Percentiles rank a stretch among this genome's conserved stretches.
Conservation (phyloP, 768 basidiomycete species). For the Boletellus ananas region DNA sequence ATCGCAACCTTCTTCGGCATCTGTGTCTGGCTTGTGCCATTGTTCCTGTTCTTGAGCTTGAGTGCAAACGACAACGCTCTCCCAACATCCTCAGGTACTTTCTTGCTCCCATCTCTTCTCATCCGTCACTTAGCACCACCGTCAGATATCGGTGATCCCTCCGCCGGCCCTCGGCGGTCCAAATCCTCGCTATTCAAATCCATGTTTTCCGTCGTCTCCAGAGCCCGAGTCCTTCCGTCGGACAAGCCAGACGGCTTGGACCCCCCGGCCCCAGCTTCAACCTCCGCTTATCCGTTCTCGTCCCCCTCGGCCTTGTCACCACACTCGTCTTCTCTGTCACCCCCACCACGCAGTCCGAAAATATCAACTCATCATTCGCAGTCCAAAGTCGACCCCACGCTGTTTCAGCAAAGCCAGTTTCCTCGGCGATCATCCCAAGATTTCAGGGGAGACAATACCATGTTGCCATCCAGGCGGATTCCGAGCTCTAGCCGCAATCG, state of each 20-base stretch:
- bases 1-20: conserved; percentile 81
- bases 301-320: conserved; percentile 27
- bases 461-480: conserved; percentile 16
- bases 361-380: conserved; percentile 23
- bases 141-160: conserved; percentile 21
- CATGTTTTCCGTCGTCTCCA: conserved; percentile 45
- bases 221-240: conserved; percentile 42
- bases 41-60: conserved; percentile 93
- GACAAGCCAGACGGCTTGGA: conserved; percentile 66
- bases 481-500: conserved; percentile 4
- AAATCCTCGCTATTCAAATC: conserved; percentile 68
- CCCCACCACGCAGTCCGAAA: conserved; percentile 26
- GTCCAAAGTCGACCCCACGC: conserved; percentile 29
- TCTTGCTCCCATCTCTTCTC: not conserved
- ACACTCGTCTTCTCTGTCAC: conserved; percentile 21
- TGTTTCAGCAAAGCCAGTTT: conserved; percentile 35
- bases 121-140: not conserved
- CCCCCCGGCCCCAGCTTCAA: conserved; percentile 40
- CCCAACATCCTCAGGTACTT: conserved; percentile 60
- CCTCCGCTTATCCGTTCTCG: conserved; percentile 18
- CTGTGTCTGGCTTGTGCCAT: conserved; percentile 85
- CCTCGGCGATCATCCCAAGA: conserved; percentile 33
- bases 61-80: conserved; percentile 97
- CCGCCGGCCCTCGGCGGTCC: conserved; percentile 37
- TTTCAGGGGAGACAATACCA: conserved; percentile 17